Conservation (phyloP, 305 asterid genomes). For the Striga hermonthica region DNA sequence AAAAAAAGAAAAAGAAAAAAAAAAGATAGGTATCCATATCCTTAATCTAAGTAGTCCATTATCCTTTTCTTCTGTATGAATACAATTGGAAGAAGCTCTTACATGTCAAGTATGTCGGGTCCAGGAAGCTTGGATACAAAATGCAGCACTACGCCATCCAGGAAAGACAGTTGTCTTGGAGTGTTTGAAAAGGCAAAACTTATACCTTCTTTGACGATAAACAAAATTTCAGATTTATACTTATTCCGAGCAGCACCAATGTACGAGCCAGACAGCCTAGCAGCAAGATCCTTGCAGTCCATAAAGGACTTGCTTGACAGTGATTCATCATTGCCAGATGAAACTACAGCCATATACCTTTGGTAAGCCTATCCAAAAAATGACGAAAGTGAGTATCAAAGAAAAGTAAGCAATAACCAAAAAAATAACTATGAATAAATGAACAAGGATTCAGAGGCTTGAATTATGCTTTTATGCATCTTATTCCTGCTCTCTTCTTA, state of each 20-base stretch:
- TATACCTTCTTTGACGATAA: conserved; percentile 70
- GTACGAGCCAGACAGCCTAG: conserved; percentile 73
- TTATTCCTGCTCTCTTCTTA: too few relatives aligned
- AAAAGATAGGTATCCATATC: background rate
- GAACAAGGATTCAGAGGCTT: too few relatives aligned
- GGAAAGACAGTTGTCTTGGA: conserved; percentile 82
- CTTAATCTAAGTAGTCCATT: background rate
- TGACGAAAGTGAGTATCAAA: conserved; percentile 21
- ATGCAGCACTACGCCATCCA: conserved; percentile 74
- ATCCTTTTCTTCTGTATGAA: too few relatives aligned
- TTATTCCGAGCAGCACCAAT: conserved; percentile 81
- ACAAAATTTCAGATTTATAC: conserved; percentile 62
- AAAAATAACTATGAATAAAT: conserved; percentile 1
- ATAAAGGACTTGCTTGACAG: conserved; percentile 57
- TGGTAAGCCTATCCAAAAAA: conserved; percentile 58
- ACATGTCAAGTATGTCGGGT: conserved; percentile 77
- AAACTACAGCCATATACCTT: conserved; percentile 48
- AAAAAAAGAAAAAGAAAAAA: background rate
- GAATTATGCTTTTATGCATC: too few relatives aligned
- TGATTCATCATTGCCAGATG: conserved; percentile 49
- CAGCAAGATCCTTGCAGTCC: conserved; percentile 81
- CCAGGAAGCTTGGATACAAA: conserved; percentile 80
- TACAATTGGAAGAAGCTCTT: conserved; percentile 39
- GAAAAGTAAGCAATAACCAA: conserved; percentile 10
- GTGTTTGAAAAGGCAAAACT: conserved; percentile 74